Conservation (phyloP, 768 basidiomycete species). For the Tricholoma sp. region DNA sequence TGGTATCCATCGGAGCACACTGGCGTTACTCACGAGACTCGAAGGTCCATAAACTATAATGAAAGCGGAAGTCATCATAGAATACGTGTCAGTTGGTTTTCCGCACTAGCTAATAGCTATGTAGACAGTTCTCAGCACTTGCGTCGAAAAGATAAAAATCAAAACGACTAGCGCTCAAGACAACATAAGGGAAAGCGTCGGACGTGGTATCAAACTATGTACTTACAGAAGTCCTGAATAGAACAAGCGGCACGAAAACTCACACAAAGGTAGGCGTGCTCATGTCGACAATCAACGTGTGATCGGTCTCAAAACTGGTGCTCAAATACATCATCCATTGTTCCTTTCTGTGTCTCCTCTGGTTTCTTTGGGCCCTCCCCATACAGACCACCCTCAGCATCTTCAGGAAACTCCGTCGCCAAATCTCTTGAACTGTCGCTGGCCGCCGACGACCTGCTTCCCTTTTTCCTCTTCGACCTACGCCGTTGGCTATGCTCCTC, state of each 20-base stretch:
- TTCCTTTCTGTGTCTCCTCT: conserved; percentile 17
- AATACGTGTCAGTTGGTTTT: no score
- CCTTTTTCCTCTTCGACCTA: conserved; percentile 66
- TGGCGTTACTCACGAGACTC: no score
- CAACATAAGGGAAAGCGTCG: background rate
- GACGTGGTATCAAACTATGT: background rate
- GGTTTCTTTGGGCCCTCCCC: conserved; percentile 29
- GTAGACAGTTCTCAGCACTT: no score
- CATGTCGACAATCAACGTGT: background rate
- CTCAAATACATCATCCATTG: conserved; percentile 48
- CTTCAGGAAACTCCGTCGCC: conserved; percentile 60
- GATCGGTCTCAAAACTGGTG: conserved; percentile 52
- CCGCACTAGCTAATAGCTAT: no score
- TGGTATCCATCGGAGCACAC: no score
- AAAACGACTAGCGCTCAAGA: background rate
- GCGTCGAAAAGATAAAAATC: no score
- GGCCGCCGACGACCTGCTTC: conserved; percentile 36
- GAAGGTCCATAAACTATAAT: no score
- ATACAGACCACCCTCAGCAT: conserved; percentile 66
- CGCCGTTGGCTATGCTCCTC: conserved; percentile 38
- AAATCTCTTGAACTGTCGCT: conserved; percentile 36
- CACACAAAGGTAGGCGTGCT: background rate
- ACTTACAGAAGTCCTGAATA: background rate
- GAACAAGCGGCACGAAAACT: background rate
- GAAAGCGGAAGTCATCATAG: no score